Evolutionary conservation across 495 filamentous ascomycete genomes (phyloP).

Genomic region (Sphaerosporella brunnea): DNA sequence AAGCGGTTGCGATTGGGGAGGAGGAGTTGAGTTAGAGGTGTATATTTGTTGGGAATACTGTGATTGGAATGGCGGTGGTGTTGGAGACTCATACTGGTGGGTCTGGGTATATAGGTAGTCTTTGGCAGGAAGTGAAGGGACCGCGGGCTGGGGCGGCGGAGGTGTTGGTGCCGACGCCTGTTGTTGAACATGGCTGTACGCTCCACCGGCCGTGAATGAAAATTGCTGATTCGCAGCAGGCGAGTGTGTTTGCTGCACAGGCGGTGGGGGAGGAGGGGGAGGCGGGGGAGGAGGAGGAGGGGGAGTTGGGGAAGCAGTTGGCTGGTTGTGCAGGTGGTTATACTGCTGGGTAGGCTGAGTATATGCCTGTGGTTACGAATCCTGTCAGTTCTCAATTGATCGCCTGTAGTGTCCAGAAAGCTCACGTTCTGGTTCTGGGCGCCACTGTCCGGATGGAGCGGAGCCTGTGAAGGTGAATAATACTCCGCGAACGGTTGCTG

Average conservation of each 20-base stretch:
- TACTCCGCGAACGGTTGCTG: not conserved
- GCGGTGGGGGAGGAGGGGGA: not conserved
- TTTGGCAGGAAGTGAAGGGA: not conserved
- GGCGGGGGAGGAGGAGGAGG: too few relatives aligned
- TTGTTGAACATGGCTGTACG: not conserved
- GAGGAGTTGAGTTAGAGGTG: conserved; percentile 4
- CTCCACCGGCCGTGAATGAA: not conserved
- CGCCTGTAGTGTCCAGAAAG: too few relatives aligned
- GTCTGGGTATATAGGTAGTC: not conserved
- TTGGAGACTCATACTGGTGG: not conserved
- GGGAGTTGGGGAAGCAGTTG: not conserved
- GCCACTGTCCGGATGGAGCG: not conserved
- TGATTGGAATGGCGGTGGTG: not conserved
- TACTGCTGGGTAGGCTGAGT: not conserved
- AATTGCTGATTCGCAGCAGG: not conserved
- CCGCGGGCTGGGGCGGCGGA: not conserved
- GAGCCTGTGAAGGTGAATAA: not conserved
- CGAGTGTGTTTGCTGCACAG: not conserved
- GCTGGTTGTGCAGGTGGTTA: not conserved
- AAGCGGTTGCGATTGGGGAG: not conserved
- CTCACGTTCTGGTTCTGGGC: not conserved
- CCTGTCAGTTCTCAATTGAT: too few relatives aligned
- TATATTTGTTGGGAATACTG: conserved; percentile 3
- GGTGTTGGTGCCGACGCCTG: not conserved
- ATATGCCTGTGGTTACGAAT: not conserved